phyloP scores from a whole-genome alignment of 83 land plant genomes.

The Picea engelmannii region DNA sequence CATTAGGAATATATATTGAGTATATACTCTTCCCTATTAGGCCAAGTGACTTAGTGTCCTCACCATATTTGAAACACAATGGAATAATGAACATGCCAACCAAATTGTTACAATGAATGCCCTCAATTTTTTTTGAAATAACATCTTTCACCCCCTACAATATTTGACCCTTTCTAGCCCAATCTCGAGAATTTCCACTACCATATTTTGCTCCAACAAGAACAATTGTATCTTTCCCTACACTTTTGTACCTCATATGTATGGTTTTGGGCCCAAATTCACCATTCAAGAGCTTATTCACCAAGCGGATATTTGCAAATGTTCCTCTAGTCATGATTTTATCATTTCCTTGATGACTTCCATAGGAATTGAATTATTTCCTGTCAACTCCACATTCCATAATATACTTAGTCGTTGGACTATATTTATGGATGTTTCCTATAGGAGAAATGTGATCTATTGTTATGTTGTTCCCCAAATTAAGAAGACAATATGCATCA shows the following conservation, averaged over 20 bases:
- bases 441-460: constrained; percentile 97
- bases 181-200: constrained; percentile 98
- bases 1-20: constrained; percentile 76
- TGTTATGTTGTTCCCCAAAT: no score
- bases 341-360: constrained; percentile 97
- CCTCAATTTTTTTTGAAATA: constrained; percentile 95
- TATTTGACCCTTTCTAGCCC: constrained; percentile 99
- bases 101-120: constrained; percentile 94
- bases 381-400: constrained; percentile 83
- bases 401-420: constrained; percentile 93
- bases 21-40: constrained; percentile 87
- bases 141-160: constrained; percentile 98
- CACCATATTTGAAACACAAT: constrained; percentile 92
- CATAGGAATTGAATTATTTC: constrained; percentile 96
- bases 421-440: constrained; percentile 92
- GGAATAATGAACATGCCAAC: constrained; percentile 98
- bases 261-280: constrained; percentile 96
- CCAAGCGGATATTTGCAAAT: constrained; percentile 95
- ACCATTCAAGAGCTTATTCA: constrained; percentile 96
- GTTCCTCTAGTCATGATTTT: constrained; percentile 97
- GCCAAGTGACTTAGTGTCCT: constrained; percentile 93
- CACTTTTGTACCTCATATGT: constrained; percentile 87
- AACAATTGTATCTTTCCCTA: constrained; percentile 74
- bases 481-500: no score
- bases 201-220: constrained; percentile 99